Evolutionary conservation across 2,329 filamentous ascomycete species (phyloP), one percentile per base, ranked within the genome.

Genomic region (Diaporthe caulivora): DNA sequence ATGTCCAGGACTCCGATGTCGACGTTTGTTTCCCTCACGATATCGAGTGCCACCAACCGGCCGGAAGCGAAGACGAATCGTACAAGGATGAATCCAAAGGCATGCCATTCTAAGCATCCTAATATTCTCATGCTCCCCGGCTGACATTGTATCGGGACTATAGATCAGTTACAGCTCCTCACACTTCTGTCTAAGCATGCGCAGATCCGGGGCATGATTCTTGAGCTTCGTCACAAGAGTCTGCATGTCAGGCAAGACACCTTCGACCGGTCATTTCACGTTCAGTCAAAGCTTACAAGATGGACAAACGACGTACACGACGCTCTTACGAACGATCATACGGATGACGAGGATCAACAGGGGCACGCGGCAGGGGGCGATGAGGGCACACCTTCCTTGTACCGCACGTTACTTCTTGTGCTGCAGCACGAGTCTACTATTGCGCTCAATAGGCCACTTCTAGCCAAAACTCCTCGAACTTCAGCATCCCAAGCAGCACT

Each of bases 1-100:
- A 86, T 26, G 86, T 91, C 15, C 85, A 85, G 67, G 89, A 91
- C 74, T 86, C 90, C 55, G 89, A 91, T 72, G 79, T 90, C 8
- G 89, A 91, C 76, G 89, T 91, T 1, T 91, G 89, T 75, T 88
- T 70, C 18, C 47, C 62, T 34, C 18, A 70, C 40, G 40, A 58
- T 44, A 13, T 44, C 31, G 73, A 74, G 31, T n/a, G 26, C 4
- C 73, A 74, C 34, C 47, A 68, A 24, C 42, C 26, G 10, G 40
- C 57, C 21, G 24, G 13, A 31, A 29, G 49, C 26, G 51, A 53
- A 15, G 15, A 37, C 13, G 44, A 51, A 11, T 17, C 40, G 40
- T 40, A 44, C 21, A 37, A 69, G 26, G n/a, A 54, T 29, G 37
- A 29, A 7, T 40, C 70, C 15, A 18, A 58, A 60, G 73, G 70